These are phyloP conservation scores for Graphiopsis chlorocephala DNA, from an alignment of 2,329 filamentous ascomycete species.

Conservation along the genomic window DNA sequence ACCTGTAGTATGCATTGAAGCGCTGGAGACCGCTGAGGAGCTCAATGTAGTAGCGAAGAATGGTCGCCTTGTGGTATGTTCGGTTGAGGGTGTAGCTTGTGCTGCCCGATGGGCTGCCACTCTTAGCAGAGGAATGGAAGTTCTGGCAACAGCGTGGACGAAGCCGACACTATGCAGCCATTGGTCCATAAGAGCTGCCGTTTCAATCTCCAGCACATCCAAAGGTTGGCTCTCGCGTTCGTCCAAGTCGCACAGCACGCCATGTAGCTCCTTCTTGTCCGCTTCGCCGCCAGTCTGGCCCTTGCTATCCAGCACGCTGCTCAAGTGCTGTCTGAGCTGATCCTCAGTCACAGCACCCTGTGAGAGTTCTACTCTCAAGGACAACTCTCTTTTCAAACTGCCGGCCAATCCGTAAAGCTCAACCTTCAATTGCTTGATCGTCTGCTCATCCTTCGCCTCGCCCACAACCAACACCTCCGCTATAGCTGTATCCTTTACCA, in stretches of 20 bases:
- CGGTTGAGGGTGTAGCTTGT: neutral
- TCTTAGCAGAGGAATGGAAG: constrained; percentile 3
- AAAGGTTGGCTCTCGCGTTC: neutral
- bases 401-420: constrained; percentile 23
- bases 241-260: constrained; percentile 27
- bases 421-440: constrained; percentile 26
- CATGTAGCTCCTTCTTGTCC: constrained; percentile 20
- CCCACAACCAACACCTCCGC: constrained; percentile 8
- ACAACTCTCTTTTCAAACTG: constrained; percentile 25
- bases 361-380: constrained; percentile 21
- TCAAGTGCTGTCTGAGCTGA: constrained; percentile 20
- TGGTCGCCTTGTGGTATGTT: neutral
- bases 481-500: neutral
- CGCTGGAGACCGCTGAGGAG: neutral
- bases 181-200: constrained; percentile 20
- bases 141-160: constrained; percentile 23
- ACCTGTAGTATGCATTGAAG: constrained; percentile 5
- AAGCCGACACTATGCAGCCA: constrained; percentile 29
- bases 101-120: neutral
- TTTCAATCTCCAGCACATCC: constrained; percentile 26
- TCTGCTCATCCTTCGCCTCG: constrained; percentile 17
- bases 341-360: constrained; percentile 21
- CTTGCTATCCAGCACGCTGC: neutral
- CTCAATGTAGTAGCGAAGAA: constrained; percentile 15
- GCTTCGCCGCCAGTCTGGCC: constrained; percentile 18